Evolutionary conservation across 495 filamentous ascomycete genomes (phyloP).

Genomic region (Penicillium taxi): DNA sequence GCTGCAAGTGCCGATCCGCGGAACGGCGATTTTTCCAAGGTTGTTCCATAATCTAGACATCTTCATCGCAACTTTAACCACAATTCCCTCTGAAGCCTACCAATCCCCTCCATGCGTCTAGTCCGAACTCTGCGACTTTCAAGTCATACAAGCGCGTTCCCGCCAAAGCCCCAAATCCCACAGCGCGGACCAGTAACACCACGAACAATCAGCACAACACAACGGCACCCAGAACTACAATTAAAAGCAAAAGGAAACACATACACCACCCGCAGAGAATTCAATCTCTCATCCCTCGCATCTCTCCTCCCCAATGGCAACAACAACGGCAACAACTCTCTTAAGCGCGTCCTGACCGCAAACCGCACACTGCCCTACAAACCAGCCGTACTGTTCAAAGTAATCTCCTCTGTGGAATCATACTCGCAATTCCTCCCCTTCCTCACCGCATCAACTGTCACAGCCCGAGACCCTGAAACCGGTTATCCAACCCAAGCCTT

Average conservation of each 20-base stretch:
- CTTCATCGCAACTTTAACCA: too few species aligned
- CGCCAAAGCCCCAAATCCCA: background rate
- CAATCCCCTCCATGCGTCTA: conserved; percentile 11
- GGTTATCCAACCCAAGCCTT: conserved; percentile 65
- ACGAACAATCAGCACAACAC: conserved; percentile 12
- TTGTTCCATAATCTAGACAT: background rate
- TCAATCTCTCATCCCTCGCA: conserved; percentile 29
- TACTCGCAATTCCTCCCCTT: conserved; percentile 84
- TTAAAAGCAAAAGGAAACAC: conserved; percentile 4
- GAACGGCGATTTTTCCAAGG: conserved; percentile 5
- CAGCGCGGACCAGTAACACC: background rate
- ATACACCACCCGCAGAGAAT: conserved; percentile 10
- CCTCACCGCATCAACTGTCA: conserved; percentile 65
- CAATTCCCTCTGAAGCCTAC: background rate
- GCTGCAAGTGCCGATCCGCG: conserved; percentile 15
- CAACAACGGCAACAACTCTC: conserved; percentile 19
- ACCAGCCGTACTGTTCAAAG: conserved; percentile 57
- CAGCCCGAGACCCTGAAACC: conserved; percentile 44
- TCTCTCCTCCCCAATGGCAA: conserved; percentile 25
- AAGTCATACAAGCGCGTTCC: conserved; percentile 8
- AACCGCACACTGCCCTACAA: conserved; percentile 75
- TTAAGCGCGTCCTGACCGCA: conserved; percentile 53
- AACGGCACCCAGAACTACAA: conserved; percentile 2
- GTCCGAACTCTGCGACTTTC: conserved; percentile 7
- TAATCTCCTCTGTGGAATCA: conserved; percentile 75